A percentile compares a stretch with the other conserved stretches of the same genome.
Evolutionary conservation across 2,329 filamentous ascomycete genomes (phyloP).

Genomic region (Mycogone perniciosa): DNA sequence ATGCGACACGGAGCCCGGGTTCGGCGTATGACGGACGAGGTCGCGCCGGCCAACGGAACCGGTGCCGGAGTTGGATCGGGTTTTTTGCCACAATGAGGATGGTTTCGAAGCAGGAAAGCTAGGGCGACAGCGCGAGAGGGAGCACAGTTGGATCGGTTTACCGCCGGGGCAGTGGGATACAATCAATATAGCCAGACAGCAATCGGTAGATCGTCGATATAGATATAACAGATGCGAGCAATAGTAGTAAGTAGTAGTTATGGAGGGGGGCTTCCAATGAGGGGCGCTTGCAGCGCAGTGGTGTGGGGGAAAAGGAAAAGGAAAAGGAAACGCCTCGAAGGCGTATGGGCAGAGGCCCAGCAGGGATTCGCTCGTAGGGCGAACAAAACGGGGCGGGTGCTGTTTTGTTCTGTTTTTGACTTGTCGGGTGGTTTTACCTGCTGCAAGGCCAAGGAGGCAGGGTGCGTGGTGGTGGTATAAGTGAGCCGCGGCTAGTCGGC

Average conservation of each 20-base stretch:
- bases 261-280: slow-evolving; percentile 3
- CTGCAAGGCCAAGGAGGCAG: not conserved
- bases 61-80: slow-evolving; percentile 2
- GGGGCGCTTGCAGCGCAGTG: slow-evolving; percentile 10
- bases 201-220: not conserved
- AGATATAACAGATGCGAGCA: not conserved
- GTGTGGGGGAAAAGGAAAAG: not conserved
- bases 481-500: not conserved
- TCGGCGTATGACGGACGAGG: slow-evolving; percentile 3
- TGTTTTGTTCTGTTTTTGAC: not conserved
- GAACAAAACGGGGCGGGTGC: slow-evolving; percentile 24
- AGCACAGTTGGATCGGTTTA: not conserved
- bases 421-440: not conserved
- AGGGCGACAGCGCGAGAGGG: not conserved
- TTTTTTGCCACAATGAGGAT: not conserved
- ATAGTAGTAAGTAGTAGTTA: not conserved
- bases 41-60: slow-evolving; percentile 7
- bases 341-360: slow-evolving; percentile 11
- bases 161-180: not conserved
- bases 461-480: not conserved
- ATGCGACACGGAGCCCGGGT: slow-evolving; percentile 3
- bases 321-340: slow-evolving; percentile 6
- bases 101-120: not conserved
- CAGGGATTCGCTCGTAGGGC: slow-evolving; percentile 13
- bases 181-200: not conserved